Base-by-base conservation (phyloP, 1,139 yeast genomes). In the Kurtzmaniella quercitrusa region DNA sequence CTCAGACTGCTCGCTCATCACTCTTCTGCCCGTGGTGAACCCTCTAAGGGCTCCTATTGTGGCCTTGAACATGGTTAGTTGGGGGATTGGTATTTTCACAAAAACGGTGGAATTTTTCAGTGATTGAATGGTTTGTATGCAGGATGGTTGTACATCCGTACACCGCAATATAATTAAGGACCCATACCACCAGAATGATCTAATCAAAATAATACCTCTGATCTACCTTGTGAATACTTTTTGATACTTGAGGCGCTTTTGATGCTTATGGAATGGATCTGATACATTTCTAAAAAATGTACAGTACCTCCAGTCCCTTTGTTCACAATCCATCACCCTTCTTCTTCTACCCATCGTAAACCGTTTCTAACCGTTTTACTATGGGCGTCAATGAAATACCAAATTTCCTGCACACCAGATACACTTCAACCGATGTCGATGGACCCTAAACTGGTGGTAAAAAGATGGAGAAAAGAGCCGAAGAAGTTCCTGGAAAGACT, bases 391-490 rank as follows among this genome's bases (percentile, higher is more conserved):
- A 27, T 6, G 5, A 5, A 7, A 27, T n/a, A 27, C 5, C 12
- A 5, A 11, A 8, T 33, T 36, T 19, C 38, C 38, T 36, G 27
- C 27, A 18, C 16, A 21, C 27, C 19, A 11, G 3, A 19, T 12
- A n/a, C 8, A 36, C 31, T 11, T 27, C 31, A 6, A 27, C 4
- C 31, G n/a, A 27, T 27, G 17, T 7, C 17, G 38, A 36, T 36
- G 38, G 38, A 36, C 16, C 25, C 21, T 16, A 36, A 36, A 14
- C 10, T 14, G 5, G 12, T 45, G 17, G 43, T 51, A 8, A 53
- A 50, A 42, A 49, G 51, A 45, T 58, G 63, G 63, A 50, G 43
- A 2, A 51, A 49, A 17, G 43, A 43, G 1, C 55, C 54, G 21
- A 55, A 50, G 43, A 50, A 51, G 43, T 54, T 54, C 43, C 52